A percentile compares a stretch with the other conserved stretches of the same genome.
Evolutionary conservation across 2,329 filamentous ascomycete species (phyloP).

Genomic region (Aspergillus carbonarius): DNA sequence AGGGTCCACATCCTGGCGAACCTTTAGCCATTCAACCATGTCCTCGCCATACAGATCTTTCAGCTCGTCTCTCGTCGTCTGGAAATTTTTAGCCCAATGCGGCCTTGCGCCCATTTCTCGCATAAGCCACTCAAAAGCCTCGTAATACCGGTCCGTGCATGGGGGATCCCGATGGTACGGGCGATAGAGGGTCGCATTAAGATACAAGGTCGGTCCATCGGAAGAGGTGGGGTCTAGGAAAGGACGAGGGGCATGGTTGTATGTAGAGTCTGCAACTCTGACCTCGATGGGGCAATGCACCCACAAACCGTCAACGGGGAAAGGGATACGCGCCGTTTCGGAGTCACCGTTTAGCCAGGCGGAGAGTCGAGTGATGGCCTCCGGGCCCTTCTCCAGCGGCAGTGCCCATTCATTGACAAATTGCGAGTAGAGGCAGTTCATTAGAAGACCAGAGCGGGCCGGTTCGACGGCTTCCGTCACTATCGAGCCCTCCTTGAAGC

Average conservation of each 20-base stretch:
- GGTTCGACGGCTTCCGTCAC: constrained; percentile 75
- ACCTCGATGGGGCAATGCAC: constrained; percentile 92
- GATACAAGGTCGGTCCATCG: constrained; percentile 74
- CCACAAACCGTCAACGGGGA: constrained; percentile 74
- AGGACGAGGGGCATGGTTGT: constrained; percentile 53
- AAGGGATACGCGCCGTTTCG: constrained; percentile 72
- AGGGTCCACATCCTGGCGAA: constrained; percentile 71
- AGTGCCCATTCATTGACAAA: constrained; percentile 98
- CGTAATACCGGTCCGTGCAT: constrained; percentile 74
- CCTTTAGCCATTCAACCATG: constrained; percentile 64
- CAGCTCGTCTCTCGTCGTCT: constrained; percentile 60
- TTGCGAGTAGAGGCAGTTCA: constrained; percentile 98
- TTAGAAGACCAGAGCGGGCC: constrained; percentile 75
- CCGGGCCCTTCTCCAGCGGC: constrained; percentile 79
- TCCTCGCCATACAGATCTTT: constrained; percentile 67
- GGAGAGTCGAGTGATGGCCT: constrained; percentile 77
- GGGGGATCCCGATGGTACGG: constrained; percentile 77
- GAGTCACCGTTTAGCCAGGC: constrained; percentile 80
- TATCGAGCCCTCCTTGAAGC: constrained; percentile 68
- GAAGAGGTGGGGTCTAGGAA: constrained; percentile 70
- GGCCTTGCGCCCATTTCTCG: constrained; percentile 76
- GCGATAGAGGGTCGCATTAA: constrained; percentile 87
- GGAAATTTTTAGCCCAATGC: constrained; percentile 94
- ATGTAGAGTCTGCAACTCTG: constrained; percentile 71
- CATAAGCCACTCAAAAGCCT: constrained; percentile 91